Evolutionary conservation across 495 filamentous ascomycete genomes (phyloP).

Genomic region (Talaromyces borbonicus): DNA sequence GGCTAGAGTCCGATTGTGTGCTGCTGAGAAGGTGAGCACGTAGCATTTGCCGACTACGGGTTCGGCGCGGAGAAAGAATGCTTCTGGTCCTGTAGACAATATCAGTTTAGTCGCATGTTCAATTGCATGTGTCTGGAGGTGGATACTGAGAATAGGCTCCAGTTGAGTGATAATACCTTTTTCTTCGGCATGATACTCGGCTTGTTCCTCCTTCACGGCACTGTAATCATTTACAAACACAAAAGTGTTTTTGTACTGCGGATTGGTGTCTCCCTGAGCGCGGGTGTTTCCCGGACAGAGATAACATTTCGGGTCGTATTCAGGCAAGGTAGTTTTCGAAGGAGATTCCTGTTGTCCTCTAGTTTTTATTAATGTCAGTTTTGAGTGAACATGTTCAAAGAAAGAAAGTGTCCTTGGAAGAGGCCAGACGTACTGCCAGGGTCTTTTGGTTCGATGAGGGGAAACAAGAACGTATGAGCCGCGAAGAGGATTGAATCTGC

Average conservation of each 20-base stretch:
- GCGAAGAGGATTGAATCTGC: slow-evolving; percentile 84
- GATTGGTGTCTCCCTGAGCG: slow-evolving; percentile 84
- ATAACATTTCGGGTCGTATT: slow-evolving; percentile 83
- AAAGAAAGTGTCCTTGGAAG: not conserved
- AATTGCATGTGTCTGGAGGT: not conserved
- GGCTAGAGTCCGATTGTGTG: slow-evolving; percentile 85
- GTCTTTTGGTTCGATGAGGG: slow-evolving; percentile 89
- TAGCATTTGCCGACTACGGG: slow-evolving; percentile 94
- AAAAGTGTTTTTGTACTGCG: slow-evolving; percentile 76
- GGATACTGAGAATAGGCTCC: too few relatives aligned
- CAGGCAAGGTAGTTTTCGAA: slow-evolving; percentile 64
- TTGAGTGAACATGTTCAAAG: not conserved
- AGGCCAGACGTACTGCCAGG: slow-evolving; percentile 77
- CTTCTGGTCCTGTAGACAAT: slow-evolving; percentile 48
- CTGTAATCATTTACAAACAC: slow-evolving; percentile 98
- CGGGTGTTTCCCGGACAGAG: slow-evolving; percentile 92
- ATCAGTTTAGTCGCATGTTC: not conserved
- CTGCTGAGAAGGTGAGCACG: slow-evolving; percentile 84
- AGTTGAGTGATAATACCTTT: slow-evolving; percentile 35
- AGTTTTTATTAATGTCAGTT: slow-evolving; percentile 1
- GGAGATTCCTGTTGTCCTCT: slow-evolving; percentile 88
- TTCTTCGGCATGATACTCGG: slow-evolving; percentile 47
- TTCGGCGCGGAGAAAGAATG: slow-evolving; percentile 73
- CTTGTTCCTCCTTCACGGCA: slow-evolving; percentile 90
- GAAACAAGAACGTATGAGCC: slow-evolving; percentile 90